phyloP scores from a whole-genome alignment of 225 moss, liverwort and hornwort genomes.

The Sphagnum tenellum region DNA sequence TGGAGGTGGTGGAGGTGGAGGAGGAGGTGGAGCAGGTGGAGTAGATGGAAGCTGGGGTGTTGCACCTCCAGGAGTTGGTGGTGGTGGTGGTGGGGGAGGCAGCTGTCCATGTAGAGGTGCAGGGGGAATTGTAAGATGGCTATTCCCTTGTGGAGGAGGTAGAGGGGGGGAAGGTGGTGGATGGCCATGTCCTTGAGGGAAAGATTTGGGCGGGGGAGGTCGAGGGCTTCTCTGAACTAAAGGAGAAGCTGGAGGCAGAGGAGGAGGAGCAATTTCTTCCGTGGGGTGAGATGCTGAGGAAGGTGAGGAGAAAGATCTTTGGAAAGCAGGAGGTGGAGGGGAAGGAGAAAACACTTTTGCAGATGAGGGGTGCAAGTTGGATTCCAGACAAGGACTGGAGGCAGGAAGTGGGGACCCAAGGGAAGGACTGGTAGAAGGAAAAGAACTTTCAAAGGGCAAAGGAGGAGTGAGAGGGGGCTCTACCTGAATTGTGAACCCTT shows the following conservation, averaged over 20 bases:
- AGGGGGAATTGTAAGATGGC: slow-evolving; percentile 14
- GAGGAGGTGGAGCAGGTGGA: slow-evolving; percentile 32
- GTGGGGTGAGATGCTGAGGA: not conserved
- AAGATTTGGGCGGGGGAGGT: slow-evolving; percentile 1
- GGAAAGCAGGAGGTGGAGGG: not conserved
- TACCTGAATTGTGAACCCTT: too few species aligned
- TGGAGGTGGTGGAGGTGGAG: slow-evolving; percentile 5
- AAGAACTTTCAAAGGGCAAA: not conserved
- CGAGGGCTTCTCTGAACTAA: slow-evolving; percentile 2
- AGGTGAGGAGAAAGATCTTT: not conserved
- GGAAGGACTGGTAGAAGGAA: not conserved
- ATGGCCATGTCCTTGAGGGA: not conserved
- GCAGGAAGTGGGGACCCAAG: slow-evolving; percentile 1
- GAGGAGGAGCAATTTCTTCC: not conserved
- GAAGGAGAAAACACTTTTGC: not conserved
- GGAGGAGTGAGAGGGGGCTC: too few species aligned
- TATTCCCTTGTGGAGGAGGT: not conserved
- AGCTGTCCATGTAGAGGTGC: slow-evolving; percentile 6
- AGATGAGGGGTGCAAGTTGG: slow-evolving; percentile 1
- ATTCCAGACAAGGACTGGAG: not conserved
- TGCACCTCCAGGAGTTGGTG: slow-evolving; percentile 15
- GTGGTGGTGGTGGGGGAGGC: slow-evolving; percentile 15
- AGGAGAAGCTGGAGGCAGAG: slow-evolving; percentile 3
- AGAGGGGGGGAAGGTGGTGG: slow-evolving; percentile 8
- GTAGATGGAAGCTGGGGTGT: slow-evolving; percentile 25